Conservation (phyloP, 2,329 filamentous ascomycete species). For the Aspergillus fructus region DNA sequence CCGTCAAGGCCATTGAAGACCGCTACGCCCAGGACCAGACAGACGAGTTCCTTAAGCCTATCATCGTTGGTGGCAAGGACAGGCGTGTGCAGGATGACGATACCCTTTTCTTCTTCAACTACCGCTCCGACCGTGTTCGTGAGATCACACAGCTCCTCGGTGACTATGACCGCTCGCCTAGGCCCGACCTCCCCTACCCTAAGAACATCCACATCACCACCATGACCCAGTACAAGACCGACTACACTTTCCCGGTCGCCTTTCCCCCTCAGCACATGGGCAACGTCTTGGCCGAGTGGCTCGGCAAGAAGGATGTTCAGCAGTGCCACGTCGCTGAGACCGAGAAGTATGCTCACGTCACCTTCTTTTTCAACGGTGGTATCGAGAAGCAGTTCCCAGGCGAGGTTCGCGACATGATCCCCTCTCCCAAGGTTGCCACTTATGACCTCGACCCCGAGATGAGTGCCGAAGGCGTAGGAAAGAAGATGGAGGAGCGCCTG, state of each 20-base stretch:
- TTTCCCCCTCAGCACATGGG: conserved; percentile 95
- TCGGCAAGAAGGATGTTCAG: conserved; percentile 82
- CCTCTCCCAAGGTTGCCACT: conserved; percentile 90
- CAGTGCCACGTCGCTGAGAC: conserved; percentile 98
- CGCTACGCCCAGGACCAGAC: conserved; percentile 85
- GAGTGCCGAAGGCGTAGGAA: conserved; percentile 85
- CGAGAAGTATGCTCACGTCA: conserved; percentile 99
- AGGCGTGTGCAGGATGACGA: conserved; percentile 86
- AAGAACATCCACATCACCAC: conserved; percentile 84
- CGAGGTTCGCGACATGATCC: conserved; percentile 89
- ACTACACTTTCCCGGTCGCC: conserved; percentile 88
- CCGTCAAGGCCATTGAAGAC: conserved; percentile 80
- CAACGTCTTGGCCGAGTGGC: conserved; percentile 97
- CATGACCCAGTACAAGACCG: conserved; percentile 98
- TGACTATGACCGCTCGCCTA: conserved; percentile 85
- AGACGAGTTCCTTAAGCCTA: conserved; percentile 98
- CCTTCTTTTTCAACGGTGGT: conserved; percentile 99
- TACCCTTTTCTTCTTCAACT: conserved; percentile 99
- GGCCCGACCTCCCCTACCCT: conserved; percentile 89
- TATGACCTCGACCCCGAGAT: conserved; percentile 96
- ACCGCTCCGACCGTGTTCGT: conserved; percentile 94
- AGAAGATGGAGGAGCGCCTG: conserved; percentile 86
- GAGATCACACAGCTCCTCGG: conserved; percentile 95
- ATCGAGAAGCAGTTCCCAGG: conserved; percentile 94
- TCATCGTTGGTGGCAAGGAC: conserved; percentile 87